Conservation (phyloP, 2,329 filamentous ascomycete genomes). For the Colletotrichum lini region DNA sequence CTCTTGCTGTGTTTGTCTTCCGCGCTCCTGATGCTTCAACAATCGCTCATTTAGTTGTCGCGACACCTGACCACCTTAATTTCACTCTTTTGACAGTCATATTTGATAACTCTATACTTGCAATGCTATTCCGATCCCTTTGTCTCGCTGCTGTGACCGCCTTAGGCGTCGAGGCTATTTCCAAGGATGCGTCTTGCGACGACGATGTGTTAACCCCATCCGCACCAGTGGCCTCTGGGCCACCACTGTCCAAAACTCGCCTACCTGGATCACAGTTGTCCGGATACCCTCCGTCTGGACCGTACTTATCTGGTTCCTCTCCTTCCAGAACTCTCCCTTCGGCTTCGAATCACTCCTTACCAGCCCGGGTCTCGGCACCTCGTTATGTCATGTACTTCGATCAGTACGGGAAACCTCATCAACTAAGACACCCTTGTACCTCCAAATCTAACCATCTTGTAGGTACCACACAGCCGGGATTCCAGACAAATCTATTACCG, state of each 20-base stretch:
- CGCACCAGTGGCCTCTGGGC: not conserved
- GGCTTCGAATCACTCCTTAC: not conserved
- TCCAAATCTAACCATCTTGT: not conserved
- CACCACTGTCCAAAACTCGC: not conserved
- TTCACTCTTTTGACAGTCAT: constrained; percentile 9
- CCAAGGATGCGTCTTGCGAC: constrained; percentile 1
- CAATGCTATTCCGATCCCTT: constrained; percentile 31
- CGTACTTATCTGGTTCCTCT: not conserved
- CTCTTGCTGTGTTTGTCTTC: not conserved
- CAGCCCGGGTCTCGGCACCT: constrained; percentile 43
- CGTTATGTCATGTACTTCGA: constrained; percentile 62
- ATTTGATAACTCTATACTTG: constrained; percentile 5
- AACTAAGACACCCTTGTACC: constrained; percentile 15
- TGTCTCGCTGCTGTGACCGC: constrained; percentile 26
- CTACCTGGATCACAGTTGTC: not conserved
- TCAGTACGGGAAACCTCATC: constrained; percentile 52
- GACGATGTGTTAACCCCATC: not conserved
- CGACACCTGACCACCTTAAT: constrained; percentile 12
- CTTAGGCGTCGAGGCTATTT: constrained; percentile 14
- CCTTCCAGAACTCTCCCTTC: not conserved
- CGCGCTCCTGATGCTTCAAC: constrained; percentile 4
- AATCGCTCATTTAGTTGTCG: constrained; percentile 14
- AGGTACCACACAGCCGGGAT: constrained; percentile 59
- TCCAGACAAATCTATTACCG: constrained; percentile 54
- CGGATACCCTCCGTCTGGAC: too few relatives aligned